Base-by-base conservation (phyloP, 371 early-diverging fungal genomes). In the Blakeslea trispora region DNA sequence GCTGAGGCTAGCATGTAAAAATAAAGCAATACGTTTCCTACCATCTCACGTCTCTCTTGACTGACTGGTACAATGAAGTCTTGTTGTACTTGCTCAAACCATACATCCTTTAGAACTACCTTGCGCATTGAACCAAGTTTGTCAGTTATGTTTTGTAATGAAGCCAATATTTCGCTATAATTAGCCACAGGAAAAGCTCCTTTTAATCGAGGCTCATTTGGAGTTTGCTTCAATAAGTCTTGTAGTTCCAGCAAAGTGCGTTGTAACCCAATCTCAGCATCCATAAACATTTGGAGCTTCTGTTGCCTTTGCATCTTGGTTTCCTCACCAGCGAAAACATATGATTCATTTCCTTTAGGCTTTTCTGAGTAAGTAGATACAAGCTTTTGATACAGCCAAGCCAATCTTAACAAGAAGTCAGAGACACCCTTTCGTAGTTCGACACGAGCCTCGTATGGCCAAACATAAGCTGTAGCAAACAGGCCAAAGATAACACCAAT, bases 361-460 rank as follows among this genome's bases (percentile, higher is more conserved):
- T 61, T 22, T 17, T 78, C 76, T 2, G 82, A 80, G 46, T 84
- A 83, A 10, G 78, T 73, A 10, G 81, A 78, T 14, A 91, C 84
- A 24, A 91, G 74, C 47, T 87, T 76, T 50, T 83, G 77, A 74
- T 89, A 91, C 9, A 89, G 72, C 72, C 84, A 77, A 5, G 84
- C 83, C 31, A 89, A 72, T 45, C 83, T 78, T 24, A 88, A 58
- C 13, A 91, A 53, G n/a, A 84, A 67, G 40, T 81, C 78, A 31
- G 87, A 85, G 22, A 89, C 62, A 0, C 85, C 88, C 52, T 84
- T 80, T 18, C 94, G 81, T 34, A 93, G 66, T 45, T 91, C 86
- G 37, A 79, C 86, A 15, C 94, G 83, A 9, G 94, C 94, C 59
- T 91, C 91, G 53, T 82, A 92, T 0, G 92, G 92, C 89, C 91